Base-by-base conservation (phyloP, 345 rosid species). In the Erodium maritimum region DNA sequence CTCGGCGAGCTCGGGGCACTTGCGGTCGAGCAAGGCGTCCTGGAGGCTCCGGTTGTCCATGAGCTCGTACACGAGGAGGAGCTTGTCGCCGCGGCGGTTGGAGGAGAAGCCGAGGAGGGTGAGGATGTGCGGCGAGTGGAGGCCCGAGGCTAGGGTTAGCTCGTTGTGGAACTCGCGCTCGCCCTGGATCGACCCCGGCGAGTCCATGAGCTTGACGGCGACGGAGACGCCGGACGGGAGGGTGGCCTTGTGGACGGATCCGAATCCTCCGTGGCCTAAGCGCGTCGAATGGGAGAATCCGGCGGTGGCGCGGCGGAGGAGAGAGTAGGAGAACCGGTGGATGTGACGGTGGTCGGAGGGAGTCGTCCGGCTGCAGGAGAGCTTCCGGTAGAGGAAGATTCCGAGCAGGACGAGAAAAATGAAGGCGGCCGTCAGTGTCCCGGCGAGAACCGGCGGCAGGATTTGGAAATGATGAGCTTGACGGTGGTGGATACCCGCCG, bases 131-230 rank as follows among this genome's bases (percentile, higher is more conserved):
- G 87, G 76, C 12, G 85, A 80, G 4, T 76, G 79, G 18, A 91
- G 76, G 61, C 74, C 78, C 0, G 91, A 83, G 52, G 90, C 88
- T 62, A 91, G 84, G 65, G 73, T 73, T 16, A 91, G 73, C 79
- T 91, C 98, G 81, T 91, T 91, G 37, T 88, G 89, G 71, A 91
- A 91, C 77, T 91, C 98, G 0, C 98, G 68, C 75, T 91, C 98
- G 4, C 95, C 95, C 48, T 91, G 98, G 21, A 91, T 78, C 17
- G 98, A 88, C 9, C 96, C 91, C 5, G 84, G 79, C 37, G 37
- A 29, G 72, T 91, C 98, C 96, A 91, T 88, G 37, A 84, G 80
- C 70, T 91, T 91, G 56, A 91, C 88, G 57, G 96, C 98, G 5
- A 86, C 75, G 19, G 65, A 56, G 77, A 34, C 62, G 2, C 5